Evolutionary conservation across 805 yeast genomes (phyloP).

Genomic region (Suhomyces canberraensis): DNA sequence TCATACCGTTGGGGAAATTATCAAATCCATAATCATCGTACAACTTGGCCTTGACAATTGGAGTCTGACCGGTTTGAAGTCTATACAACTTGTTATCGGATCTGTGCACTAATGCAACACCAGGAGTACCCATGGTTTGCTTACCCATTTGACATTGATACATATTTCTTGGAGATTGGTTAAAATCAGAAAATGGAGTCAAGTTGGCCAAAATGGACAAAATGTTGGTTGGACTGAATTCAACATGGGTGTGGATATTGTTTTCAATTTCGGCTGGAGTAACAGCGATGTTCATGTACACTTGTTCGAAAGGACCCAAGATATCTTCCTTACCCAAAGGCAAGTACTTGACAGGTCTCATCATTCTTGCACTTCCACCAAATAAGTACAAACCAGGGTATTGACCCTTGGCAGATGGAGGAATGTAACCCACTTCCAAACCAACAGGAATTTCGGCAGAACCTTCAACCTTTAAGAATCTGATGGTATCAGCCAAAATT

Average conservation of each 20-base stretch:
- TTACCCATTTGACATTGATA: conserved; percentile 99
- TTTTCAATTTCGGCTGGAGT: conserved; percentile 85
- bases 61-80: conserved; percentile 94
- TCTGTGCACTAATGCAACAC: conserved; percentile 88
- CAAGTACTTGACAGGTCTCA: conserved; percentile 90
- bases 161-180: conserved; percentile 99
- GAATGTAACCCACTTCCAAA: conserved; percentile 92
- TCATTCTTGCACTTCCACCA: conserved; percentile 92
- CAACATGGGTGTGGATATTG: conserved; percentile 87
- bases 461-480: conserved; percentile 91
- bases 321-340: conserved; percentile 81
- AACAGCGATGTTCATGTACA: conserved; percentile 93
- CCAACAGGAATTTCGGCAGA: conserved; percentile 74
- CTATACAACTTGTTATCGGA: conserved; percentile 93
- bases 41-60: conserved; percentile 88
- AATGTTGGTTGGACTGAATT: conserved; percentile 91
- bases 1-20: conserved; percentile 96
- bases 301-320: conserved; percentile 97
- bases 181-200: conserved; percentile 97
- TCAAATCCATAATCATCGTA: conserved; percentile 98
- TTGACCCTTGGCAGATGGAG: conserved; percentile 94
- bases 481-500: conserved; percentile 81
- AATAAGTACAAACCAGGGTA: conserved; percentile 93
- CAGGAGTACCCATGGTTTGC: conserved; percentile 99
- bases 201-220: conserved; percentile 92